Evolutionary conservation across 2,329 filamentous ascomycete species (phyloP), one percentile per base, ranked within the genome.

Genomic region (Elsinoe ampelina): DNA sequence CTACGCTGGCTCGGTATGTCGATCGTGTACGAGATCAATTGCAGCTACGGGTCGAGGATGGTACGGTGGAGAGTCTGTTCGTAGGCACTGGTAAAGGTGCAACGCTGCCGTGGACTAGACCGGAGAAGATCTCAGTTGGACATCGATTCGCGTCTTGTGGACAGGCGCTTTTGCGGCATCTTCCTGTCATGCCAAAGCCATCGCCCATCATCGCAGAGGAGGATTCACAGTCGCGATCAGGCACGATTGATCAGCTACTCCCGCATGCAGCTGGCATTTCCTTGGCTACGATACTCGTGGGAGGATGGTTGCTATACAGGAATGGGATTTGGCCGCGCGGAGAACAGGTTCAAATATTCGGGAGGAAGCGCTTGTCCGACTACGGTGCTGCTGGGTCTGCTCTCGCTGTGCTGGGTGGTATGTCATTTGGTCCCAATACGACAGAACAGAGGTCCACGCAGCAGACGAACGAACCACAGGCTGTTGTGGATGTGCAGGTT

Each of bases 1-100:
- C 68, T 15, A 66, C 63, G 38, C 64, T 77, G 34, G 63, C 62
- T 4, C 62, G 58, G 7, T 77, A 75, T 54, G 65, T 71, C n/a
- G 63, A 64, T 20, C 66, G 68, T 19, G 12, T 59, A 13, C 43
- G 55, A 15, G 42, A 50, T 8, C 30, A 34, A 2, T 48, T 70
- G 34, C 55, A 55, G 30, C 63, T 67, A 4, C 57, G 64, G 10
- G 62, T 61, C 4, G 61, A 66, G 1, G 60, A 63, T 13, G 62
- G 64, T 15, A 52, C 65, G 32, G 58, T 57, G 13, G 51, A 64
- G 36, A 57, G 47, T 7, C 30, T 54, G 17, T 58, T 58, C 20
- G 56, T 38, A 5, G 58, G 30, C 22, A 36, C 19, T 7, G 36
- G n/a, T 5, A 17, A 32, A 59, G 26, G 41, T 50, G n/a, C 51